Base-by-base conservation (phyloP, 306 rosid genomes). In the Inga leiocalycina region DNA sequence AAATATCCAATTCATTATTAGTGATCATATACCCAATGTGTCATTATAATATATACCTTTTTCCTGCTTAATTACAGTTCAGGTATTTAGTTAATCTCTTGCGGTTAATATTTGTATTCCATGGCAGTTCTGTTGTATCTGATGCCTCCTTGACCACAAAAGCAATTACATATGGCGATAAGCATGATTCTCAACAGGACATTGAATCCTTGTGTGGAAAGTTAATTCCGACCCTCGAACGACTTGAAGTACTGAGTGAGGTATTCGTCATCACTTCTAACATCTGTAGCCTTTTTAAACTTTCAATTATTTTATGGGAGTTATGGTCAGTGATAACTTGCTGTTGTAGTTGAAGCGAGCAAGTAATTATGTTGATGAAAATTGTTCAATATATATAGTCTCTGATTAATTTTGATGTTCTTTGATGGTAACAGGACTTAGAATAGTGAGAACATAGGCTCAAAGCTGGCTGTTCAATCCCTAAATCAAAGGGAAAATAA, bases 171-270 rank as follows among this genome's bases (percentile, higher is more conserved):
- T 88, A 79, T 52, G 91, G 92, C 76, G 85, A 84, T 30, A 91
- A 74, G 71, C 67, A 87, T 30, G 94, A 91, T 49, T 81, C 84
- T 2, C 89, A 56, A 48, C 90, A 86, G 32, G 98, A 94, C 80
- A 77, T 88, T 11, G 79, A 91, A 64, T 86, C 76, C 65, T 56
- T 92, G 27, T 92, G 93, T 62, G 97, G 83, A 56, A 88, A 89
- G 79, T 78, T 96, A 78, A 89, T 92, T 86, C 88, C 93, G n/a
- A 88, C 85, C 71, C 89, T 96, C 52, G 97, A 93, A 85, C 90
- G 94, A 85, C 99, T 96, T 0, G 99, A 96, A 85, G 78, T 88
- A 81, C 82, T 92, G 17, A 90, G 88, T 82, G 98, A 96, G 99
- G 99, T 96, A 84, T 74, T 84, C 22, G 30, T 78, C 39, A 24